Conservation (phyloP, 2,329 filamentous ascomycete species). For the Ceratocystis harringtonii region DNA sequence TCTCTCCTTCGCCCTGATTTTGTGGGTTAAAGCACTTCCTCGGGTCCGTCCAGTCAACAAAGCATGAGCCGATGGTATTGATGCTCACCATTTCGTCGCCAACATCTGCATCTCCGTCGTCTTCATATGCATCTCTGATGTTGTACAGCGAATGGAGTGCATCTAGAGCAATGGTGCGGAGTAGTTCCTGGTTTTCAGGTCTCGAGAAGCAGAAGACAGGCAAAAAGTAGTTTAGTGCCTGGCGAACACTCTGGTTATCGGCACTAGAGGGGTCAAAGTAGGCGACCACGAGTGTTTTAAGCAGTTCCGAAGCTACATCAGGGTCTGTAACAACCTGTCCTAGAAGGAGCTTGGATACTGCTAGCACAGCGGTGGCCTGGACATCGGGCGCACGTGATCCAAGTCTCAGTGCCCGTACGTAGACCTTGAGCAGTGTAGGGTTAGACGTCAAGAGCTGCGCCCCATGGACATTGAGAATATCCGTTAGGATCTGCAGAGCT, state of each 20-base stretch:
- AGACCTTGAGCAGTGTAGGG: constrained; percentile 66
- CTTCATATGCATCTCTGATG: constrained; percentile 55
- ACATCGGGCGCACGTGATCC: constrained; percentile 55
- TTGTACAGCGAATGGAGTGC: constrained; percentile 62
- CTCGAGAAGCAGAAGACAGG: constrained; percentile 87
- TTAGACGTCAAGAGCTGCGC: constrained; percentile 55
- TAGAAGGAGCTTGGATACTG: constrained; percentile 74
- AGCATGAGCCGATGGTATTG: constrained; percentile 60
- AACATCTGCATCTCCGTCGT: constrained; percentile 60
- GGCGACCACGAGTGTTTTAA: constrained; percentile 67
- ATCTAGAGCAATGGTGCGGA: constrained; percentile 59
- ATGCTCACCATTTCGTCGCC: constrained; percentile 67
- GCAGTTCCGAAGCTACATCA: constrained; percentile 53
- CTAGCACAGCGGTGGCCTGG: constrained; percentile 65
- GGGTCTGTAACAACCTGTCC: constrained; percentile 60
- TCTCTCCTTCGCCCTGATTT: constrained; percentile 37
- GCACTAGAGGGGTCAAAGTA: constrained; percentile 81
- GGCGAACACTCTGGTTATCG: constrained; percentile 66
- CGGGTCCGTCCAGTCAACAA: constrained; percentile 92
- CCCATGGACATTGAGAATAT: constrained; percentile 82
- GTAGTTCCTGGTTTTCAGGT: constrained; percentile 64
- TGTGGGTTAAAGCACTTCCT: constrained; percentile 52
- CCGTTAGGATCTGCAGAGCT: constrained; percentile 77
- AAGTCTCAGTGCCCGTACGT: constrained; percentile 64
- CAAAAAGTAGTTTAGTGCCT: constrained; percentile 83